Base-by-base conservation (phyloP, 495 filamentous ascomycete genomes). In the Penicillium coffeae region DNA sequence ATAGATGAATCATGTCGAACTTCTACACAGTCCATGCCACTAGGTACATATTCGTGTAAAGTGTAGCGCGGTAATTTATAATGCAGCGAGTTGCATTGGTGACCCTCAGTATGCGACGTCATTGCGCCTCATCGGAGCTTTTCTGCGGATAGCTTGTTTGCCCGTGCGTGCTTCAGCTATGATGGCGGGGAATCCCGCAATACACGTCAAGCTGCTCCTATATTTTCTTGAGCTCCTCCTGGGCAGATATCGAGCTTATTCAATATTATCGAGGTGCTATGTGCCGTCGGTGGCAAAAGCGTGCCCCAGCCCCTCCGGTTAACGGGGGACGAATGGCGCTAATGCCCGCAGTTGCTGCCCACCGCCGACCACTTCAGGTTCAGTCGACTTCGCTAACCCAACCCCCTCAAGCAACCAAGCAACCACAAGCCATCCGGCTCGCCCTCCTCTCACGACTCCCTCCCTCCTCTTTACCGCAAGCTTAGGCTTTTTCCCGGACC, bases 41-140 rank as follows among this genome's bases (percentile, higher is more conserved):
- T n/a, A n/a, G n/a, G n/a, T n/a, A n/a, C n/a, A n/a, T n/a, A n/a
- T n/a, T n/a, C n/a, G n/a, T n/a, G n/a, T n/a, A n/a, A n/a, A n/a
- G 21, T 41, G 19, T 41, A 25, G 25, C 0, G 8, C 8, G 16
- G 15, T 12, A 40, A 40, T 16, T 19, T 40, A 15, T 40, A 15
- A 21, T 40, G 13, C 10, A 10, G 16, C 18, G 21, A 5, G 21
- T 42, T 38, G 32, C 21, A 40, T 34, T 33, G 20, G 43, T 32
- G 27, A 25, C 51, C 51, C 51, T 58, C 62, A 58, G 62, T 67
- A 60, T 57, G 51, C 55, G 56, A 63, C 64, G 62, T 65, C 65
- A 67, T 63, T 25, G 45, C 41, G 22, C 13, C 41, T 48, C 43
- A 47, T 22, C 30, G n/a, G 25, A 47, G 25, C 10, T 21, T 21